phyloP scores from a whole-genome alignment of 805 yeast species.

The Monosporozyma servazzii region DNA sequence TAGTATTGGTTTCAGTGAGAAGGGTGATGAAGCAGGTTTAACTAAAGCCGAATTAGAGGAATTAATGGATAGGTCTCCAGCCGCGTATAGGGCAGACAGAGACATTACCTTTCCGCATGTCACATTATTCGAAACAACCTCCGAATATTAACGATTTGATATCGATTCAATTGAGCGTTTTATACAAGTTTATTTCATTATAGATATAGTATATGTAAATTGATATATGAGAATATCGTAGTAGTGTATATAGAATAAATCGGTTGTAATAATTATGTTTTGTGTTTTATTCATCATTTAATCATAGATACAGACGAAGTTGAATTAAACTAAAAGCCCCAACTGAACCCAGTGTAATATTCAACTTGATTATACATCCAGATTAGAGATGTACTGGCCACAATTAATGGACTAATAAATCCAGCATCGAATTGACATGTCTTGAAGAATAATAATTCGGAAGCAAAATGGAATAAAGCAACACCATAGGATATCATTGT shows the following conservation, averaged over 20 bases:
- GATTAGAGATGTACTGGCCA: slow-evolving; percentile 56
- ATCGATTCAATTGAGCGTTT: not conserved
- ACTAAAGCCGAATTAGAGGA: slow-evolving; percentile 39
- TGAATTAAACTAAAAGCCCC: not conserved
- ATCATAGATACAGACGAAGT: not conserved
- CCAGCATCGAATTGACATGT: slow-evolving; percentile 85
- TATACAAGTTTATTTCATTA: not conserved
- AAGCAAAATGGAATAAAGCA: slow-evolving; percentile 74
- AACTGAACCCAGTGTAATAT: slow-evolving; percentile 38
- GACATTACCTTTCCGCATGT: slow-evolving; percentile 28
- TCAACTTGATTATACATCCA: slow-evolving; percentile 78
- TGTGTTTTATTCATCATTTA: not conserved
- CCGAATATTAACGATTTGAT: slow-evolving; percentile 12
- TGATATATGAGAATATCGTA: not conserved
- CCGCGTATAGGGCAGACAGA: slow-evolving; percentile 32
- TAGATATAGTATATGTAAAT: not conserved
- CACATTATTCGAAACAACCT: slow-evolving; percentile 32
- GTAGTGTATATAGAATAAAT: not conserved
- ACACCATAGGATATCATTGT: slow-evolving; percentile 72
- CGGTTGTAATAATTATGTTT: not conserved
- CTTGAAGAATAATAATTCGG: slow-evolving; percentile 72
- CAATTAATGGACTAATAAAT: slow-evolving; percentile 78
- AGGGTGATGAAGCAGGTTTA: slow-evolving; percentile 22
- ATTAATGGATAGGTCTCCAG: slow-evolving; percentile 39
- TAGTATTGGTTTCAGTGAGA: slow-evolving; percentile 26